Evolutionary conservation across 345 rosid genomes (phyloP).

Genomic region (Linum usitatissimum): DNA sequence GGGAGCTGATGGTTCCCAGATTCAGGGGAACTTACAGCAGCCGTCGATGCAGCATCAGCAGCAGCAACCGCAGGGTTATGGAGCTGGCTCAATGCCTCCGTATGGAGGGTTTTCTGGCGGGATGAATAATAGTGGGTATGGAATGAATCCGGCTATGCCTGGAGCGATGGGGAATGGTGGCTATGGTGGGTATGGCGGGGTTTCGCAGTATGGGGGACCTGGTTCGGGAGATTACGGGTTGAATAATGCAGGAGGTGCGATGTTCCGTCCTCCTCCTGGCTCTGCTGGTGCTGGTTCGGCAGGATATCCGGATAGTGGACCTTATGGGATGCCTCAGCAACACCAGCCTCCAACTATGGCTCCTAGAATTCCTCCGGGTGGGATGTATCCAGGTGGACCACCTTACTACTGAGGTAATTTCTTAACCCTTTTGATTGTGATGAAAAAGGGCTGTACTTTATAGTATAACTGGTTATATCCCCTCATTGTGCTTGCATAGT

Average conservation of each 20-base stretch:
- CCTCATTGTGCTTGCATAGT: no score
- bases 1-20: constrained; percentile 4
- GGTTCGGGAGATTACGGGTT: constrained; percentile 15
- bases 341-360: constrained; percentile 18
- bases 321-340: constrained; percentile 21
- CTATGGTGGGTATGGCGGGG: constrained; percentile 18
- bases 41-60: constrained; percentile 9
- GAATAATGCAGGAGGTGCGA: constrained; percentile 14
- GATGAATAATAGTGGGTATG: constrained; percentile 6
- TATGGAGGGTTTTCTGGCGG: constrained; percentile 19
- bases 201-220: constrained; percentile 15
- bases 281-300: constrained; percentile 16
- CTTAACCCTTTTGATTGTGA: no score
- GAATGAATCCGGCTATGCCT: constrained; percentile 16
- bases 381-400: constrained; percentile 24
- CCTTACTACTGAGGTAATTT: constrained; percentile 24
- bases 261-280: constrained; percentile 20
- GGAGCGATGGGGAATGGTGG: constrained; percentile 10
- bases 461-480: no score
- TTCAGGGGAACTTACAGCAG: constrained; percentile 3
- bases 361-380: constrained; percentile 25
- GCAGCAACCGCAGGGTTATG: constrained; percentile 4
- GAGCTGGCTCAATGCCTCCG: constrained; percentile 3
- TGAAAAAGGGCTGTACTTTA: no score
- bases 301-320: constrained; percentile 18